phyloP scores from a whole-genome alignment of 345 rosid species.

The Ceriops zippeliana region DNA sequence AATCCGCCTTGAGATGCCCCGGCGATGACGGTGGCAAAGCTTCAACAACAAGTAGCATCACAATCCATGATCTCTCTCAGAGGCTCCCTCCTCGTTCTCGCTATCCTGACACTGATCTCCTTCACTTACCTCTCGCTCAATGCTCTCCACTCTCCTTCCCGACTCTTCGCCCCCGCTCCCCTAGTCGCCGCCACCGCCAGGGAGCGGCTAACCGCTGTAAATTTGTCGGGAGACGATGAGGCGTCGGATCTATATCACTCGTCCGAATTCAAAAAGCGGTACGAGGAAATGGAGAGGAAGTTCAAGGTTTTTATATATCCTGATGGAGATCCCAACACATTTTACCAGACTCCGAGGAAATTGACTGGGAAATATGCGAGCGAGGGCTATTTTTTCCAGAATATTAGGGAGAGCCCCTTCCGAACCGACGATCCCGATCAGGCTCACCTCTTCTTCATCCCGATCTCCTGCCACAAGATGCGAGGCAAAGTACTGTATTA shows the following conservation, averaged over 20 bases:
- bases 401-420: conserved; percentile 69
- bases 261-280: conserved; percentile 60
- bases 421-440: conserved; percentile 73
- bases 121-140: conserved; percentile 61
- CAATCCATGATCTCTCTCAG: conserved; percentile 52
- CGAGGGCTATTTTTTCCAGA: conserved; percentile 97
- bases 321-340: conserved; percentile 88
- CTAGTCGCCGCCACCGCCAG: neutral
- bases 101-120: conserved; percentile 63
- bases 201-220: neutral
- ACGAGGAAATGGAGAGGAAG: conserved; percentile 73
- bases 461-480: conserved; percentile 97
- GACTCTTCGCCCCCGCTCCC: conserved; percentile 17
- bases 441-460: conserved; percentile 89
- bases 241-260: conserved; percentile 59
- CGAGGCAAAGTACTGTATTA: conserved; percentile 70
- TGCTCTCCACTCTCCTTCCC: conserved; percentile 41
- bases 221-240: conserved; percentile 15
- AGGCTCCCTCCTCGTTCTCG: conserved; percentile 61
- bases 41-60: conserved; percentile 28
- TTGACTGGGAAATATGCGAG: conserved; percentile 94
- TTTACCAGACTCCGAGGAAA: conserved; percentile 89
- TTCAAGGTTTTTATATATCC: conserved; percentile 88
- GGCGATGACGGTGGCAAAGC: conserved; percentile 53
- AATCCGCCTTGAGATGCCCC: conserved; percentile 5